These are phyloP conservation scores for Diatrype stigma DNA, from an alignment of 2,329 filamentous ascomycete genomes.

Conservation along the genomic window DNA sequence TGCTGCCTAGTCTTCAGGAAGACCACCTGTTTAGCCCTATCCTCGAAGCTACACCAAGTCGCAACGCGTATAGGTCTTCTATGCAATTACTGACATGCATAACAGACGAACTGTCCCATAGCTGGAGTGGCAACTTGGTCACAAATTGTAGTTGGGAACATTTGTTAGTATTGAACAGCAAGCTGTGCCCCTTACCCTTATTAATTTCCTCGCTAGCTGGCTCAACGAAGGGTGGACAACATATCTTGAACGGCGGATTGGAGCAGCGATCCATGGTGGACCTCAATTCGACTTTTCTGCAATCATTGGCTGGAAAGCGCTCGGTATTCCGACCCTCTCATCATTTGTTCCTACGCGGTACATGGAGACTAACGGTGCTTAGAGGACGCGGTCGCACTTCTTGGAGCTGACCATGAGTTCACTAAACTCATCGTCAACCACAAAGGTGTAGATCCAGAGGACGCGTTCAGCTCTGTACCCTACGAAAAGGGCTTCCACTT, in stretches of 20 bases:
- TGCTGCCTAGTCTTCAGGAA: conserved; percentile 10
- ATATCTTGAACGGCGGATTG: conserved; percentile 85
- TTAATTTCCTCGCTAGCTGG: conserved; percentile 44
- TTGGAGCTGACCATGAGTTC: conserved; percentile 82
- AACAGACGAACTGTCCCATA: conserved; percentile 53
- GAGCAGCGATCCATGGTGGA: conserved; percentile 73
- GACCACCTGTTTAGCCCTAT: background rate
- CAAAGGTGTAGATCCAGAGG: conserved; percentile 88
- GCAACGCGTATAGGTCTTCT: background rate
- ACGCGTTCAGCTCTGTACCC: conserved; percentile 86
- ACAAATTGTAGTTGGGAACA: conserved; percentile 79
- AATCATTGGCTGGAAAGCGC: conserved; percentile 91
- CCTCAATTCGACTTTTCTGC: conserved; percentile 87
- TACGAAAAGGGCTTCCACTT: conserved; percentile 98
- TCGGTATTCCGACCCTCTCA: conserved; percentile 42
- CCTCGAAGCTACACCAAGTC: background rate
- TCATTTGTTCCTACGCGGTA: background rate
- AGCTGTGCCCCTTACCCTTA: conserved; percentile 1
- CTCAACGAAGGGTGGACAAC: conserved; percentile 84
- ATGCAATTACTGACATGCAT: background rate
- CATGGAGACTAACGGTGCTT: conserved; percentile 1
- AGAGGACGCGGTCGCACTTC: conserved; percentile 74
- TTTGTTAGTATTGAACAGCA: conserved; percentile 45
- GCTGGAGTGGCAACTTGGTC: conserved; percentile 87
- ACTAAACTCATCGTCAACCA: conserved; percentile 87